Base-by-base conservation (phyloP, 495 filamentous ascomycete genomes). In the Penicillium cataractarum region DNA sequence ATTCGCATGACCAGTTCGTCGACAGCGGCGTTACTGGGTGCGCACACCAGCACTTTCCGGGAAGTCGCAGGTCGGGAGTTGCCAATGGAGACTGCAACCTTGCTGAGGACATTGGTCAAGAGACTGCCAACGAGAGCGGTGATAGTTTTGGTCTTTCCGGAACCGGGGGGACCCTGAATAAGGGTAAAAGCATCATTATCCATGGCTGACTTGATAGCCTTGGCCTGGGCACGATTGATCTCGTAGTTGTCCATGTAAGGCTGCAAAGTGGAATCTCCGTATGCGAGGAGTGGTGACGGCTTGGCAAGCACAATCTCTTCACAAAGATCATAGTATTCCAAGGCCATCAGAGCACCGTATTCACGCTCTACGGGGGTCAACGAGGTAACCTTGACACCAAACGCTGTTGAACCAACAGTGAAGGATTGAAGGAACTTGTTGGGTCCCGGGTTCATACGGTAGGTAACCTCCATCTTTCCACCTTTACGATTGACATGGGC, bases 81-180 rank as follows among this genome's bases (percentile, higher is more conserved):
- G n/a, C 51, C 57, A 33, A 66, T 72, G 13, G 58, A 57, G 12
- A 58, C 63, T 2, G 61, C 69, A 3, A 75, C 79, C 6, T 82
- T 68, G 62, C 65, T 71, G 72, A 92, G 78, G n/a, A 67, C 78
- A 48, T 82, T 81, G 5, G 86, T 92, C 13, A 99, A 69, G 8
- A 98, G 80, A 62, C 92, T 91, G 46, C 95, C 95, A 15, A 97
- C 92, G 78, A 98, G 96, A 50, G 94, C 95, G 61, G 97, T 86
- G 57, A 99, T 98, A 0, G 95, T 99, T 73, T 98, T 99, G 0
- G 95, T 99, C 76, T 99, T 99, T 69, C 95, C 95, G 4, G 94
- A 95, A 69, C 95, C 95, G 2, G 95, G 95, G 53, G 95, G 96
- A 42, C 95, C 95, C 76, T 99, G 95, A 59, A 99, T 91, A 53